Base-by-base conservation (phyloP, 352 stramenopile species). In the Thalassiosira exigua region DNA sequence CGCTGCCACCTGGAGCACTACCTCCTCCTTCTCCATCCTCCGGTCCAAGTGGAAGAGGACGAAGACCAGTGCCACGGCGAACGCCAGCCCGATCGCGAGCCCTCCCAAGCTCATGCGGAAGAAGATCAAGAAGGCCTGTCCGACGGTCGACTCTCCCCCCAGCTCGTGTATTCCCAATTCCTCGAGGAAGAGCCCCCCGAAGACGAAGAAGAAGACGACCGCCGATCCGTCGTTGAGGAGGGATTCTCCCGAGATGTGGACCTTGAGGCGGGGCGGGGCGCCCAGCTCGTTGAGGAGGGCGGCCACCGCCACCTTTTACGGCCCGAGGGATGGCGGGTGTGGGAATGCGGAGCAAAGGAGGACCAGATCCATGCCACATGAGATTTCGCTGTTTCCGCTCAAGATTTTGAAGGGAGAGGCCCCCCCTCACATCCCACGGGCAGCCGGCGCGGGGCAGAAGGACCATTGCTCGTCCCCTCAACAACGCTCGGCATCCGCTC, bases 161-260 rank as follows among this genome's bases (percentile, higher is more conserved):
- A 95, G 85, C n/a, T 9, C 22, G 5, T 27, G 9, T 56, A 90
- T 74, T 3, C 58, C 59, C 21, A 89, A 50, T 30, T 87, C 57
- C n/a, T 60, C 44, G n/a, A 87, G 68, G 56, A 84, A 91, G 24
- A 53, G 56, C 21, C 67, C 50, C 7, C 59, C 78, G 69, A 92
- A 93, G 22, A 98, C 85, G 57, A 95, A 93, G 73, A 90, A 95
- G 64, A 96, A 91, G 11, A 96, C 93, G 44, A 96, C 87, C 3
- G 91, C 89, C 12, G 85, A 85, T 44, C 92, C 92, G 73, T 96
- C 92, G 71, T 96, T 96, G 21, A 96, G 72, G 17, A 96, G 81
- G 41, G 70, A 85, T 82, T 96, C 93, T n/a, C 93, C 93, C 7
- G 86, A 71, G 50, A 96, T 88, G 51, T 92, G 74, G 33, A 89